Conservation (phyloP, 2,329 filamentous ascomycete species). For the Metarhizium brunneum region DNA sequence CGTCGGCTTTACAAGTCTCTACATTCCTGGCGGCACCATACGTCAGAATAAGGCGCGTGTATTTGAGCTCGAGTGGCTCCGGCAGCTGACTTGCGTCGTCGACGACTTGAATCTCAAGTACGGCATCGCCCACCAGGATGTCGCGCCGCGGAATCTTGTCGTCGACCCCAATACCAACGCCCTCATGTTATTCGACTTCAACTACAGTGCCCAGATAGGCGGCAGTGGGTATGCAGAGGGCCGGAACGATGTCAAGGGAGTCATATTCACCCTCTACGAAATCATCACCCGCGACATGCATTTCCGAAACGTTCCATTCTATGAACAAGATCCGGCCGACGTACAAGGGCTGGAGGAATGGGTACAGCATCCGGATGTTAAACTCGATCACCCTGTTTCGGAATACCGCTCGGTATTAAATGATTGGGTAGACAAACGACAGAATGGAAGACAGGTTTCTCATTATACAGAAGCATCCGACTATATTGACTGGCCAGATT, state of each 20-base stretch:
- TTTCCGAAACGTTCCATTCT: constrained; percentile 13
- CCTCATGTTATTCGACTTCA: constrained; percentile 27
- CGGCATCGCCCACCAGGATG: constrained; percentile 28
- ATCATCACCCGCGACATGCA: constrained; percentile 21
- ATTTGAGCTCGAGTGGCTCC: neutral
- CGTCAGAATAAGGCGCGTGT: constrained; percentile 9
- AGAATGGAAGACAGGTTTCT: neutral
- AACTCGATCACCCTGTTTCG: constrained; percentile 20
- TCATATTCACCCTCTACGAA: constrained; percentile 25
- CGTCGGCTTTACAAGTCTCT: constrained; percentile 15
- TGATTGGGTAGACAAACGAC: constrained; percentile 15
- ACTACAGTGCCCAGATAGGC: constrained; percentile 14
- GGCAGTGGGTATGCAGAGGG: neutral
- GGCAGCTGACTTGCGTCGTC: constrained; percentile 13
- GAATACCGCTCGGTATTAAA: constrained; percentile 17
- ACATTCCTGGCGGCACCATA: constrained; percentile 24
- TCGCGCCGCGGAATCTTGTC: constrained; percentile 27
- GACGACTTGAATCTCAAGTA: constrained; percentile 27
- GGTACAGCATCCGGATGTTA: constrained; percentile 20
- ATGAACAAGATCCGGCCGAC: constrained; percentile 15
- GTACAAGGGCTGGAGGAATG: constrained; percentile 15
- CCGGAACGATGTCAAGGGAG: constrained; percentile 22
- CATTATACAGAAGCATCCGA: neutral
- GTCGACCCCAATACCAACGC: constrained; percentile 21
- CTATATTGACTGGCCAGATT: constrained; percentile 1